phyloP scores from a whole-genome alignment of 169 alveolate genomes.

The Cryptosporidium andersoni region DNA sequence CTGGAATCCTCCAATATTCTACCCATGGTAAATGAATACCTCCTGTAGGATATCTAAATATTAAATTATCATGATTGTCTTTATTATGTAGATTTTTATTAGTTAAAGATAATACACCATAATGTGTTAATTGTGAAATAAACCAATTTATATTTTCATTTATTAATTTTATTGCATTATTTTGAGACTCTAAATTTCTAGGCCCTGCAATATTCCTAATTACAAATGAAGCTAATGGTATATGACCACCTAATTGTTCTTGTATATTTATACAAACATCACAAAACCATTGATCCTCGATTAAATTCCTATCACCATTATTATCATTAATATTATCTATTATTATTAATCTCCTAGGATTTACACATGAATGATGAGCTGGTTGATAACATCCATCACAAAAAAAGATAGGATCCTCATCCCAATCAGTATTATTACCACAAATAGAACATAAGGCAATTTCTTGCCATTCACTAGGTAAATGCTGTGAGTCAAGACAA shows the following conservation, averaged over 20 bases:
- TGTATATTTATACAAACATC: slow-evolving; percentile 46
- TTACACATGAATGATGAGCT: slow-evolving; percentile 70
- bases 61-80: slow-evolving; percentile 1
- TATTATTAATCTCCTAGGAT: slow-evolving; percentile 21
- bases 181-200: slow-evolving; percentile 2
- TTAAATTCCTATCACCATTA: slow-evolving; percentile 8
- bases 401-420: slow-evolving; percentile 62
- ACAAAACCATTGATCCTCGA: slow-evolving; percentile 31
- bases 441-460: slow-evolving; percentile 66
- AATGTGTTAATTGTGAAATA: slow-evolving; percentile 18
- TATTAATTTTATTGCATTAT: background rate
- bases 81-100: background rate
- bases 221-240: slow-evolving; percentile 7
- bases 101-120: slow-evolving; percentile 39
- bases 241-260: slow-evolving; percentile 26
- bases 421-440: slow-evolving; percentile 71
- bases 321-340: slow-evolving; percentile 16
- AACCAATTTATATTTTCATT: slow-evolving; percentile 15
- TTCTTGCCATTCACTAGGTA: slow-evolving; percentile 69
- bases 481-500: slow-evolving; percentile 45
- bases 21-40: slow-evolving; percentile 38
- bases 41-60: background rate
- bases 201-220: slow-evolving; percentile 59
- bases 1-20: slow-evolving; percentile 41
- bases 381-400: slow-evolving; percentile 71